Evolutionary conservation across 495 filamentous ascomycete genomes (phyloP), one percentile per base, ranked within the genome.

Genomic region (Xylaria palmicola): DNA sequence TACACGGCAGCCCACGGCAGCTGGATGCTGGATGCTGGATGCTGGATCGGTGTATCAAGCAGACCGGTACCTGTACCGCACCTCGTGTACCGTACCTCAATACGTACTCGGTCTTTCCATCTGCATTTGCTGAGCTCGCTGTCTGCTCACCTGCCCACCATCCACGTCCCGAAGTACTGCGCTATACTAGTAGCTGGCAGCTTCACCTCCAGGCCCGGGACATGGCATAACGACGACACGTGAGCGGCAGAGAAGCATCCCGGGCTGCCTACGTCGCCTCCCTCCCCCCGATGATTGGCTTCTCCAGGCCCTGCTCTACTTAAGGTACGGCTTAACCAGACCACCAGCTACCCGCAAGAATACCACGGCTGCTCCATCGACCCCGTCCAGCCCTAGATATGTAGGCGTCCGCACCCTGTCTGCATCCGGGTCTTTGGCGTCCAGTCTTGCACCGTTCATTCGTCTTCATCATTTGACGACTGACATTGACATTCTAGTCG

Each of bases 371-470:
- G 26, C 36, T 32, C 57, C 57, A 52, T 60, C 20, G 26, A 52
- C 32, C 26, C 36, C 47, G 13, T 52, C 47, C 57, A 34, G 44
- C 57, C 57, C 48, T 41, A 43, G 48, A 60, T 61, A 55, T 61
- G 57, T 55, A 61, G 59, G 59, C 41, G 50, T 48, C 50, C 41
- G 39, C 41, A 54, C 30, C 47, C 48, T 47, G 34, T 22, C 41
- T 29, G 59, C 49, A 55, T 55, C 41, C n/a, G 50, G 32, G 40
- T 40, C 39, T 55, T 30, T 30, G 50, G 49, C 50, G 36, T 61
- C 40, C 29, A 40, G 20, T 24, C 34, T 37, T 27, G 45, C 37
- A n/a, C 58, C 48, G 37, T 43, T 55, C 29, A 29, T 55, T 47
- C 59, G 50, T 19, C 59, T 55, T 30, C 37, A 20, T 37, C 17